phyloP scores from a whole-genome alignment of 108 stramenopile species.

The Poteriospumella lacustris region DNA sequence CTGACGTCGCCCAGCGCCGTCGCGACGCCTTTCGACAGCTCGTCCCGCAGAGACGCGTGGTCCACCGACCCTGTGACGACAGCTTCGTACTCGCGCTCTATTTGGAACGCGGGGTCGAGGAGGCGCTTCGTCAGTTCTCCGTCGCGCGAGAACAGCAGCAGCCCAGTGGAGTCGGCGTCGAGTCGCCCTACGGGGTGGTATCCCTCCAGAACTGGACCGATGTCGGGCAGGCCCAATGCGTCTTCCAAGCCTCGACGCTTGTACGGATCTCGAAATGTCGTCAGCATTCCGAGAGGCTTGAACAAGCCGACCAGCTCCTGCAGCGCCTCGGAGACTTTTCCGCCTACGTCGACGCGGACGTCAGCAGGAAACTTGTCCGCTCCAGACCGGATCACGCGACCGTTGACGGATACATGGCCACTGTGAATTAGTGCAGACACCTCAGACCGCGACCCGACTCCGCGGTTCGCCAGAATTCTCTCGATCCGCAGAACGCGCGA shows the following conservation, averaged over 20 bases:
- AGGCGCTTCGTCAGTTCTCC: constrained; percentile 42
- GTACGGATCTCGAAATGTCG: too few species aligned
- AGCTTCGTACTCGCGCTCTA: constrained; percentile 45
- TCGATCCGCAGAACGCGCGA: too few species aligned
- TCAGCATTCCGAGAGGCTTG: background rate
- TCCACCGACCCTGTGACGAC: background rate
- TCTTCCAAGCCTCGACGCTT: too few species aligned
- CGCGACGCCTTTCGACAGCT: constrained; percentile 34
- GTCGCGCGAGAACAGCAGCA: constrained; percentile 43
- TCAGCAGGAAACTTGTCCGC: too few species aligned
- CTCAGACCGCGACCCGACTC: too few species aligned
- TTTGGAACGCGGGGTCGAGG: constrained; percentile 35
- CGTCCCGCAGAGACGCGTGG: constrained; percentile 6
- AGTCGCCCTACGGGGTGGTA: constrained; percentile 44
- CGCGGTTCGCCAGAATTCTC: too few species aligned
- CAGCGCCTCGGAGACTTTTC: background rate
- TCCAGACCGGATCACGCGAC: too few species aligned
- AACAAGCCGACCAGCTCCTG: background rate
- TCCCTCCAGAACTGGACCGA: background rate
- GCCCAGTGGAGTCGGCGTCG: constrained; percentile 47
- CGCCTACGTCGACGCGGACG: background rate
- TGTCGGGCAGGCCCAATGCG: background rate
- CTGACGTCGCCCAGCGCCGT: constrained; percentile 43
- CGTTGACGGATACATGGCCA: too few species aligned
- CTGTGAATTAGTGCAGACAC: too few species aligned